Conservation (phyloP, 2,329 filamentous ascomycete species). For the Claviceps capensis region DNA sequence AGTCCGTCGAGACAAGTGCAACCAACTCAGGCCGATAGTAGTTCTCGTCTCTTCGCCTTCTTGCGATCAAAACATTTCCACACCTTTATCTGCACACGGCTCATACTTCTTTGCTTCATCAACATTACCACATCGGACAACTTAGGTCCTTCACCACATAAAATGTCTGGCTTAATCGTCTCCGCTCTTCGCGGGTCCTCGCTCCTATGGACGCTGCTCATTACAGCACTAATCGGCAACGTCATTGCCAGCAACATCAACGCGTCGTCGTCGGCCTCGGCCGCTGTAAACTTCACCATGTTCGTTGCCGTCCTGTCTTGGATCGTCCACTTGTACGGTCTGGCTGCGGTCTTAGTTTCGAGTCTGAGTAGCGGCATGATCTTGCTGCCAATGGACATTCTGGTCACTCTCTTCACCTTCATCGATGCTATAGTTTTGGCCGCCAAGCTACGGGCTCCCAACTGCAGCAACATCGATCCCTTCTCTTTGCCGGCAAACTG, state of each 20-base stretch:
- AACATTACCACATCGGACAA: not conserved
- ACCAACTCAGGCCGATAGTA: not conserved
- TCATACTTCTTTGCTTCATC: not conserved
- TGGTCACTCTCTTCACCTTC: slow-evolving; percentile 55
- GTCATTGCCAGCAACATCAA: slow-evolving; percentile 37
- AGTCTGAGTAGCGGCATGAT: slow-evolving; percentile 37
- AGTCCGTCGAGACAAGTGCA: not conserved
- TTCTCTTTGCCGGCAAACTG: slow-evolving; percentile 27
- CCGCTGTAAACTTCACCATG: slow-evolving; percentile 51
- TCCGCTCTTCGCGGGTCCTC: slow-evolving; percentile 33
- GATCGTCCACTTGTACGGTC: slow-evolving; percentile 50
- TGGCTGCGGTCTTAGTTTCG: slow-evolving; percentile 41
- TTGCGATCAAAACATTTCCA: not conserved
- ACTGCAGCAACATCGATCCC: slow-evolving; percentile 43
- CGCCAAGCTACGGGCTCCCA: slow-evolving; percentile 52
- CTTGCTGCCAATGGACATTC: slow-evolving; percentile 40
- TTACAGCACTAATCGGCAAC: slow-evolving; percentile 44
- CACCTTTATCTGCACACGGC: not conserved
- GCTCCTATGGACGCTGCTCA: slow-evolving; percentile 37
- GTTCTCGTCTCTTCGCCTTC: not conserved
- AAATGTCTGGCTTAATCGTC: slow-evolving; percentile 26
- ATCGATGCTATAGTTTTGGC: slow-evolving; percentile 57
- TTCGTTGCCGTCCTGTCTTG: slow-evolving; percentile 55
- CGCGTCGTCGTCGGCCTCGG: slow-evolving; percentile 26
- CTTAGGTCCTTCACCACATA: not conserved